These are phyloP conservation scores for Aspergillus novofumigatus DNA, from an alignment of 2,329 filamentous ascomycete species.

Conservation along the genomic window DNA sequence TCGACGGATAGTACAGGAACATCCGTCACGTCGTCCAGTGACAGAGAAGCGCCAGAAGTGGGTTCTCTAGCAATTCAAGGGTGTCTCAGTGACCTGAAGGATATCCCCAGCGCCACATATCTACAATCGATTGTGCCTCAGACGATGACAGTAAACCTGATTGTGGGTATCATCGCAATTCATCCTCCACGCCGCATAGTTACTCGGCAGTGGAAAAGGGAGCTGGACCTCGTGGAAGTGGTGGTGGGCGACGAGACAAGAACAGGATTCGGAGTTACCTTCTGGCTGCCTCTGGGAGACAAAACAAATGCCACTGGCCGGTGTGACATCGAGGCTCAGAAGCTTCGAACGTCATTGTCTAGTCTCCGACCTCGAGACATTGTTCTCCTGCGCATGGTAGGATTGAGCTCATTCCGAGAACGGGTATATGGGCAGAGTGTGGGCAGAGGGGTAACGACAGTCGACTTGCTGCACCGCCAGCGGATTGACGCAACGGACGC, in stretches of 20 bases:
- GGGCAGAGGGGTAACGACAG: constrained; percentile 63
- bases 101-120: constrained; percentile 64
- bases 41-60: constrained; percentile 8
- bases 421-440: constrained; percentile 83
- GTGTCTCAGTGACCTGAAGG: constrained; percentile 60
- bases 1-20: constrained; percentile 16
- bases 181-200: constrained; percentile 63
- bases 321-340: constrained; percentile 15
- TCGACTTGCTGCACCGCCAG: constrained; percentile 62
- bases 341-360: constrained; percentile 39
- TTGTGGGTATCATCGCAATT: constrained; percentile 74
- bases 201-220: constrained; percentile 51
- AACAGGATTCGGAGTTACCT: constrained; percentile 74
- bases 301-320: constrained; percentile 2
- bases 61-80: constrained; percentile 34
- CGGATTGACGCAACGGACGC: constrained; percentile 50
- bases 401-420: constrained; percentile 67
- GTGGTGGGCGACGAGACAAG: constrained; percentile 81
- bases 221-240: constrained; percentile 67
- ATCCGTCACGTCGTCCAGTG: constrained; percentile 13
- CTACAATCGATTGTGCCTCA: constrained; percentile 68
- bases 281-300: constrained; percentile 63
- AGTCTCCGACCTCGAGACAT: constrained; percentile 67
- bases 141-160: constrained; percentile 74
- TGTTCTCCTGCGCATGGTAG: constrained; percentile 74